These are phyloP conservation scores for Nematocida parisii DNA, from an alignment of 371 early-diverging fungal genomes.

Conservation along the genomic window DNA sequence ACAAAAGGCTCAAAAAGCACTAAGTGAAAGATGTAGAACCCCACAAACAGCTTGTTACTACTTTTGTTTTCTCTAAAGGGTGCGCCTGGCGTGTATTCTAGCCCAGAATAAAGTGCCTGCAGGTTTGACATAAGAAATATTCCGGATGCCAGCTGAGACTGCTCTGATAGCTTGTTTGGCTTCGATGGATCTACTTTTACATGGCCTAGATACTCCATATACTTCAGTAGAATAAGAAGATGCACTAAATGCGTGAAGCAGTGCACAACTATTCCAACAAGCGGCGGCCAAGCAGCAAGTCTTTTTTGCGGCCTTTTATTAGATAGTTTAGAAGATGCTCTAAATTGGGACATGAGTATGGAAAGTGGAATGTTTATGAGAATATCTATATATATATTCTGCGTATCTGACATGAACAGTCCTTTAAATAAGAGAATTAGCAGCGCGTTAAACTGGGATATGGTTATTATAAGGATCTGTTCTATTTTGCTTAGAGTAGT, in stretches of 20 bases:
- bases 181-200: not conserved
- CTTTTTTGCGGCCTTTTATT: constrained; percentile 44
- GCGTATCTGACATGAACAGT: constrained; percentile 69
- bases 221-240: constrained; percentile 1
- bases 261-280: constrained; percentile 43
- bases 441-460: constrained; percentile 85
- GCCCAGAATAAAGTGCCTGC: constrained; percentile 48
- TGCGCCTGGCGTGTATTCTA: constrained; percentile 47
- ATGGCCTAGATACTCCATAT: constrained; percentile 11
- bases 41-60: constrained; percentile 22
- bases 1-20: constrained; percentile 15
- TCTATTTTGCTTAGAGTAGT: constrained; percentile 93
- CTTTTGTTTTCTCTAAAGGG: constrained; percentile 39
- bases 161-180: constrained; percentile 19
- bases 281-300: constrained; percentile 14
- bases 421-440: constrained; percentile 75
- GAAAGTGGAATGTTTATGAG: constrained; percentile 60
- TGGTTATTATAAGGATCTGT: constrained; percentile 84
- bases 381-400: constrained; percentile 68
- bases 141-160: constrained; percentile 43
- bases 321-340: constrained; percentile 30
- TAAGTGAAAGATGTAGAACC: constrained; percentile 34
- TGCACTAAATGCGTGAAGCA: constrained; percentile 29
- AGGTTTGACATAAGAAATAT: constrained; percentile 45
- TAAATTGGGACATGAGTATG: constrained; percentile 58